Percentiles rank a stretch among this genome's conserved stretches.
Evolutionary conservation across 805 yeast species (phyloP).

Genomic region (Yarrowia hollandica): DNA sequence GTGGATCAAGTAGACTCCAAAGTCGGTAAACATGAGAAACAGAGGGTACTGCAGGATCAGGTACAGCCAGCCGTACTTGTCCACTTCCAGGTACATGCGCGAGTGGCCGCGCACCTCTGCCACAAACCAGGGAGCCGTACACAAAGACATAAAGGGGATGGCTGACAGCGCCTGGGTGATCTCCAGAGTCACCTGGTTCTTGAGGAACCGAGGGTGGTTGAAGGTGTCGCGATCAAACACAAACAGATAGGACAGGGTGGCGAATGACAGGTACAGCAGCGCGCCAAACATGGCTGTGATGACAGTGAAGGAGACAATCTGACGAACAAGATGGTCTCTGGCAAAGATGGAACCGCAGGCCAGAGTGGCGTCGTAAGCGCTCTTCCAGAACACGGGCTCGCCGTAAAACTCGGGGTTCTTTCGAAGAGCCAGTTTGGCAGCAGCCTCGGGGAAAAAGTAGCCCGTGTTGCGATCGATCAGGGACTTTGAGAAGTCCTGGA

Average conservation of each 20-base stretch:
- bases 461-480: conserved; percentile 17
- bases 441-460: conserved; percentile 14
- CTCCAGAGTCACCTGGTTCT: conserved; percentile 87
- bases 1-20: conserved; percentile 87
- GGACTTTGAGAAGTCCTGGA: conserved; percentile 18
- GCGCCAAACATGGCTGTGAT: conserved; percentile 83
- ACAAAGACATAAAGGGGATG: conserved; percentile 83
- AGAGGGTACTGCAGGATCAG: conserved; percentile 66
- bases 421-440: conserved; percentile 1
- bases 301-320: conserved; percentile 61
- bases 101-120: conserved; percentile 83
- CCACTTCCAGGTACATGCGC: conserved; percentile 64
- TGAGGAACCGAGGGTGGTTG: conserved; percentile 93
- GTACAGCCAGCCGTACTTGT: conserved; percentile 70
- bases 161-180: conserved; percentile 74
- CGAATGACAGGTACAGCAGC: conserved; percentile 73
- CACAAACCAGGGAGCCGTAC: conserved; percentile 89
- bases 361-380: conserved; percentile 42
- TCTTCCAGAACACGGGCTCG: conserved; percentile 58
- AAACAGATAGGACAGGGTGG: conserved; percentile 70
- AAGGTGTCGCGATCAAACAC: conserved; percentile 86
- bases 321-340: conserved; percentile 74
- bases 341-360: conserved; percentile 68
- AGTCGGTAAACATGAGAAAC: conserved; percentile 90
- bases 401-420: conserved; percentile 54